Evolutionary conservation across 345 rosid genomes (phyloP), one percentile per base, ranked within the genome.

Genomic region (Microthlaspi erraticum): DNA sequence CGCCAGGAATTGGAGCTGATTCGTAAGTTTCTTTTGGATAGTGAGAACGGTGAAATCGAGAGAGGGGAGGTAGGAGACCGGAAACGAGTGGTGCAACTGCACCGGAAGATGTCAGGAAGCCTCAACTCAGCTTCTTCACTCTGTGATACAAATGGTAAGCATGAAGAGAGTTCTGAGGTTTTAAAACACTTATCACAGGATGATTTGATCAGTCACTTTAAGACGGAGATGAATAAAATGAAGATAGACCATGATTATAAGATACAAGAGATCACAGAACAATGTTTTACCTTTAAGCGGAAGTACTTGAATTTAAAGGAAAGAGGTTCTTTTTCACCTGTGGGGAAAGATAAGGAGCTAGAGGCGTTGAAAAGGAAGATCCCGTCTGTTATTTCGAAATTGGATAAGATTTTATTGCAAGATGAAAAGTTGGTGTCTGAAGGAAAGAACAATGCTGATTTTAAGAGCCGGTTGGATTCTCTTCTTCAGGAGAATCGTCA

Each of bases 191-290:
- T 88, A 75, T 1, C 66, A 18, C 70, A 5, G 8, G 93, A 84
- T 5, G 82, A 80, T 4, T 48, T 94, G 68, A 74, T 85, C 50
- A 49, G 0, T 26, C 80, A 84, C 83, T 82, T 84, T 52, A 91
- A 84, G 78, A 34, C 49, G n/a, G 96, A 89, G 85, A 86, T 94
- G 89, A 81, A 68, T 55, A 82, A 85, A 83, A 87, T 91, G 96
- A 94, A 89, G 83, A 87, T 89, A 77, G 61, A 81, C 75, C 86
- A 86, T 70, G 98, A 91, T 60, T 82, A 79, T 39, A 33, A 70
- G 53, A 79, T 88, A 76, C 88, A 78, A 49, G 72, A 81, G 37
- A 65, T 80, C 74, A 91, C 96, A 18, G 99, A 94, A 64, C 71
- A 83, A 39, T 62, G 57, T 59, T 94, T 85, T 78, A 78, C 64